Conservation (phyloP, 2,329 filamentous ascomycete genomes). For the Claviceps arundinis region DNA sequence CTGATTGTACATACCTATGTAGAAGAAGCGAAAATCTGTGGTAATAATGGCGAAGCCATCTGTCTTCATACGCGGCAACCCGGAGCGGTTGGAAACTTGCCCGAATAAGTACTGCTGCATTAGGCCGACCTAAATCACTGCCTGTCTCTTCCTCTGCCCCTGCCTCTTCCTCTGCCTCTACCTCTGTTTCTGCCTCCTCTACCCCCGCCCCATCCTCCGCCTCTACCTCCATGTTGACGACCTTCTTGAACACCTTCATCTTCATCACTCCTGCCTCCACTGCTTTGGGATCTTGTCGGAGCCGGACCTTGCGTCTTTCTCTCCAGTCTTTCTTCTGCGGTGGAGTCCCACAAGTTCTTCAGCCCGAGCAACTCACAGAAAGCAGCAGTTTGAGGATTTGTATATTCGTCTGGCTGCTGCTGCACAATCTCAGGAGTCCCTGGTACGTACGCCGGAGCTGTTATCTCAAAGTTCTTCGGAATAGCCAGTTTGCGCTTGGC, state of each 20-base stretch:
- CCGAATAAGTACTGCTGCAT: neutral
- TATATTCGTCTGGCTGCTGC: slow-evolving; percentile 66
- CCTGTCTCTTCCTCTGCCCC: neutral
- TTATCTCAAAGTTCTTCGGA: slow-evolving; percentile 64
- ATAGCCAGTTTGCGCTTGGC: slow-evolving; percentile 47
- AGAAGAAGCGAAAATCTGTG: no score
- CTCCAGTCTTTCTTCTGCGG: slow-evolving; percentile 52
- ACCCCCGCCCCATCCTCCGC: neutral
- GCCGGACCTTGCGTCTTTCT: slow-evolving; percentile 46
- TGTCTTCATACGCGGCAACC: no score
- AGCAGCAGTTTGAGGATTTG: slow-evolving; percentile 68
- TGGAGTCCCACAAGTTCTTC: slow-evolving; percentile 60
- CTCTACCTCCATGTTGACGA: slow-evolving; percentile 5
- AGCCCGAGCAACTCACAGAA: slow-evolving; percentile 74
- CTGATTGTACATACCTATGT: no score
- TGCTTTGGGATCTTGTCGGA: slow-evolving; percentile 21
- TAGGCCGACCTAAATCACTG: neutral
- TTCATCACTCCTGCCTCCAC: slow-evolving; percentile 22
- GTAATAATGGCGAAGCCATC: no score
- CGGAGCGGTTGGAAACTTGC: no score
- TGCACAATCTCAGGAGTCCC: slow-evolving; percentile 41
- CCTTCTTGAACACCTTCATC: slow-evolving; percentile 14
- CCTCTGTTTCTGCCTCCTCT: slow-evolving; percentile 2
- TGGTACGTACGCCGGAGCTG: slow-evolving; percentile 57
- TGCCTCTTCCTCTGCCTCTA: neutral